Conservation (phyloP, 176 grass and related monocot genomes). For the Paspalum vaginatum region DNA sequence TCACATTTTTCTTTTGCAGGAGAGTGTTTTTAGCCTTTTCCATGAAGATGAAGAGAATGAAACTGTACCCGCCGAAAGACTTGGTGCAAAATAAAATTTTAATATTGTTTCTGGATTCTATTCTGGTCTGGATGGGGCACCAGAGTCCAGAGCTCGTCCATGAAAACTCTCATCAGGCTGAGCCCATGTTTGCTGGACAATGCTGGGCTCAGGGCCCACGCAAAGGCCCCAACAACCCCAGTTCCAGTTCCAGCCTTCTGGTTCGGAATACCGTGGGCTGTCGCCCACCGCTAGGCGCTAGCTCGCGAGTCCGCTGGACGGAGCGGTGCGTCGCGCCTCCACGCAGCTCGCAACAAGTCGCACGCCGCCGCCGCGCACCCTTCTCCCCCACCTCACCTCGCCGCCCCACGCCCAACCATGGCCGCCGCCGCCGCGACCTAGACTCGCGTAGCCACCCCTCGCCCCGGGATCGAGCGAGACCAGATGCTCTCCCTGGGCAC, state of each 20-base stretch:
- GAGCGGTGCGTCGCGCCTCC: slow-evolving; percentile 42
- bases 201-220: not conserved
- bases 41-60: too few species aligned
- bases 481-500: slow-evolving; percentile 67
- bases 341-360: too few species aligned
- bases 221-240: not conserved
- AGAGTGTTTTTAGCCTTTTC: too few species aligned
- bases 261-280: slow-evolving; percentile 15
- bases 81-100: too few species aligned
- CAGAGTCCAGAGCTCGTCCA: too few species aligned
- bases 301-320: slow-evolving; percentile 7
- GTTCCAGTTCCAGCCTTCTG: not conserved
- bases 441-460: not conserved
- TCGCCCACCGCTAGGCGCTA: slow-evolving; percentile 24
- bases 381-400: not conserved
- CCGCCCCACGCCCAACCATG: slow-evolving; percentile 24
- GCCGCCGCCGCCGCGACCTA: not conserved
- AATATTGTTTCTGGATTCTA: too few species aligned
- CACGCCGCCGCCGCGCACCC: slow-evolving; percentile 31
- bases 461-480: slow-evolving; percentile 28
- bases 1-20: too few species aligned
- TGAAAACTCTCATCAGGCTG: too few species aligned
- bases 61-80: too few species aligned
- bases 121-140: too few species aligned
- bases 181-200: not conserved